phyloP scores from a whole-genome alignment of 176 grass and related monocot genomes.

The Aegilops tauschii region DNA sequence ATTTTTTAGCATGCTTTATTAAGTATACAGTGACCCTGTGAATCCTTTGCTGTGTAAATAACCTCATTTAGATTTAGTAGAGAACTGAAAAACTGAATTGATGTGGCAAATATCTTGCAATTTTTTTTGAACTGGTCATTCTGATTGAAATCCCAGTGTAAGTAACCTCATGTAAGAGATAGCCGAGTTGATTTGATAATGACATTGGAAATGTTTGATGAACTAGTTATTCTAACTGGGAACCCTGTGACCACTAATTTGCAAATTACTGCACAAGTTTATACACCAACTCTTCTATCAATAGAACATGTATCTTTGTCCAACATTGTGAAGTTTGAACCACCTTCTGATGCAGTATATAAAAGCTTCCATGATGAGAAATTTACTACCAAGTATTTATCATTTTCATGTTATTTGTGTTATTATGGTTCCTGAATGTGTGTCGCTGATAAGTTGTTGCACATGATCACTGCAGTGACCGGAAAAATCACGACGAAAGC shows the following conservation, averaged over 20 bases:
- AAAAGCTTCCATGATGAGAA: neutral
- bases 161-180: neutral
- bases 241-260: neutral
- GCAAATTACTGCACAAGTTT: neutral
- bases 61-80: neutral
- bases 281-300: neutral
- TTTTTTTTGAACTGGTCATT: neutral
- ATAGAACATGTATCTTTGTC: neutral
- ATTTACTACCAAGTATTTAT: neutral
- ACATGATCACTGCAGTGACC: conserved; percentile 54
- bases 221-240: neutral
- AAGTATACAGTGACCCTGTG: neutral
- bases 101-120: neutral
- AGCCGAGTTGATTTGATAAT: neutral
- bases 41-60: neutral
- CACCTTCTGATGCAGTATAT: neutral
- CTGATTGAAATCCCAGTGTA: neutral
- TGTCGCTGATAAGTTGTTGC: neutral
- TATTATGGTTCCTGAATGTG: neutral
- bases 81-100: neutral
- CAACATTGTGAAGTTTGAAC: neutral
- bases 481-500: conserved; percentile 95
- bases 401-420: neutral
- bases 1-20: neutral
- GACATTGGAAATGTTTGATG: neutral